These are phyloP conservation scores for Gymnopus androsaceus DNA, from an alignment of 1,284 basidiomycete genomes.

Conservation along the genomic window DNA sequence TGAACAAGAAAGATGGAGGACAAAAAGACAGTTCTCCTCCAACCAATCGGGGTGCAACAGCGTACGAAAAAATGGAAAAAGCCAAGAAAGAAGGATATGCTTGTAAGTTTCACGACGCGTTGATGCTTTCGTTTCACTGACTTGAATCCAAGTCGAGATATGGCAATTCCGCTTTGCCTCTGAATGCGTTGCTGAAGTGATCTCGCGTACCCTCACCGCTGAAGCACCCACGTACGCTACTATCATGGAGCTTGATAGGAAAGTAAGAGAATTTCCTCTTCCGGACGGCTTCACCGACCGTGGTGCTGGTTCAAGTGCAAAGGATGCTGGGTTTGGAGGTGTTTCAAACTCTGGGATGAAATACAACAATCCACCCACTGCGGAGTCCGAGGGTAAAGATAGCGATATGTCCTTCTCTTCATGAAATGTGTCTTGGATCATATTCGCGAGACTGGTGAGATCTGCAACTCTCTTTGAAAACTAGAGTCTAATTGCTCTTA, in stretches of 20 bases:
- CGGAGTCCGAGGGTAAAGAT: conserved; percentile 7
- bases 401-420: conserved; percentile 43
- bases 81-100: conserved; percentile 27
- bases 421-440: conserved; percentile 53
- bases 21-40: conserved; percentile 13
- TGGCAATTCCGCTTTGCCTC: conserved; percentile 67
- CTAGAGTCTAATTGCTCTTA: conserved; percentile 27
- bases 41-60: conserved; percentile 20
- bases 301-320: conserved; percentile 24
- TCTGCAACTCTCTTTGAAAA: conserved; percentile 2
- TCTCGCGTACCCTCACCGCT: conserved; percentile 61
- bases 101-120: conserved; percentile 29
- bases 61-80: conserved; percentile 27
- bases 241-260: conserved; percentile 73
- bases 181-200: conserved; percentile 67
- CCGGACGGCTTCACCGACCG: conserved; percentile 45
- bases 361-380: background rate
- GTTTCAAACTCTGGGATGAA: background rate
- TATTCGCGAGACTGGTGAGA: conserved; percentile 58
- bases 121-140: conserved; percentile 4
- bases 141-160: conserved; percentile 45
- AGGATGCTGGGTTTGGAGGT: conserved; percentile 8
- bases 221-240: conserved; percentile 64
- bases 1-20: conserved; percentile 17
- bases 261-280: conserved; percentile 65